These are phyloP conservation scores for Saitozyma podzolica DNA, from an alignment of 768 basidiomycete species.

Conservation along the genomic window DNA sequence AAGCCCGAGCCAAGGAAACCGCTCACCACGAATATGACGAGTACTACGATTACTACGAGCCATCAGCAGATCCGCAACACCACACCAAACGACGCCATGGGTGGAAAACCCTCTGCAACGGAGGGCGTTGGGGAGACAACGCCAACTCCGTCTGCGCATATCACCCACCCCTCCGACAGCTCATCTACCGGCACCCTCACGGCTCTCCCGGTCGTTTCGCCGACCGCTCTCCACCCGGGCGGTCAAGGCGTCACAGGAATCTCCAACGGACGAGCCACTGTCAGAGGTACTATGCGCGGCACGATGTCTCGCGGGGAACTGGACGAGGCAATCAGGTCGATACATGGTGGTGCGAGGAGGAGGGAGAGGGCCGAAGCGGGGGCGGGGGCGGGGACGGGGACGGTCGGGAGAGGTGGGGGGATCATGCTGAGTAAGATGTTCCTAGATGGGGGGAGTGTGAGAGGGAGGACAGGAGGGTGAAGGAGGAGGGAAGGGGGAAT, in stretches of 20 bases:
- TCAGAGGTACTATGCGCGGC: conserved; percentile 26
- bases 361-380: conserved; percentile 51
- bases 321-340: conserved; percentile 76
- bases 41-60: too few species aligned
- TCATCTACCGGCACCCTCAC: conserved; percentile 3
- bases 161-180: background rate
- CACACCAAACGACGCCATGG: conserved; percentile 46
- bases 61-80: conserved; percentile 50
- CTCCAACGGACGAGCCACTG: background rate
- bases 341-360: conserved; percentile 53
- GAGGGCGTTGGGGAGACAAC: background rate
- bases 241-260: background rate
- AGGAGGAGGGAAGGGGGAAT: background rate
- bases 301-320: conserved; percentile 75
- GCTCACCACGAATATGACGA: too few species aligned
- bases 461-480: conserved; percentile 11
- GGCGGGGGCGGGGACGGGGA: conserved; percentile 38
- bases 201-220: conserved; percentile 1
- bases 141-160: background rate
- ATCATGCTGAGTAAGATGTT: conserved; percentile 72
- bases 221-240: background rate
- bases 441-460: conserved; percentile 61
- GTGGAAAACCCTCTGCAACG: background rate
- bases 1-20: conserved; percentile 49
- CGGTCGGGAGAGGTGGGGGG: conserved; percentile 13